A percentile compares a stretch with the other conserved stretches of the same genome.
These are phyloP conservation scores for Claviceps monticola DNA, from an alignment of 2,329 filamentous ascomycete species.

Conservation along the genomic window DNA sequence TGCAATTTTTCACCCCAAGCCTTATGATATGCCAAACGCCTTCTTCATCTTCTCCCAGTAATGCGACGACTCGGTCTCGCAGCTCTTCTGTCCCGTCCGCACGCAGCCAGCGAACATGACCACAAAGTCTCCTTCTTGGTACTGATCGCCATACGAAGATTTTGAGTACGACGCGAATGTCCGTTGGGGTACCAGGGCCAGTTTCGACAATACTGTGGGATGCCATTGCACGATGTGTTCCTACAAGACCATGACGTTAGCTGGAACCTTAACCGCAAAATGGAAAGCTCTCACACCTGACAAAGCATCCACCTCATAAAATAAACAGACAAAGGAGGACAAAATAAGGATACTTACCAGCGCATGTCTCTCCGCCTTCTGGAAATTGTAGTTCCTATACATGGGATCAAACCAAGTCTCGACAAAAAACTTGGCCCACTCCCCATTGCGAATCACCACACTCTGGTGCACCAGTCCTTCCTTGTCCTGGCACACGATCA, in stretches of 20 bases:
- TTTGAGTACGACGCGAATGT: slow-evolving; percentile 66
- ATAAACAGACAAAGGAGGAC: too few species aligned
- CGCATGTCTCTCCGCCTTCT: slow-evolving; percentile 85
- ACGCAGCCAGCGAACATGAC: slow-evolving; percentile 67
- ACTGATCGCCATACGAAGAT: slow-evolving; percentile 44
- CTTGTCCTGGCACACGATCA: slow-evolving; percentile 74
- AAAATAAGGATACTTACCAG: slow-evolving; percentile 42
- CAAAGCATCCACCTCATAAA: too few species aligned
- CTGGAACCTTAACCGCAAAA: not conserved
- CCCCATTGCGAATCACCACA: slow-evolving; percentile 67
- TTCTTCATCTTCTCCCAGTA: slow-evolving; percentile 34
- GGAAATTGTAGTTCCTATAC: slow-evolving; percentile 89
- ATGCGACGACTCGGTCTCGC: slow-evolving; percentile 53
- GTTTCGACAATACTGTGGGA: slow-evolving; percentile 79
- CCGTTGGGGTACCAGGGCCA: slow-evolving; percentile 80
- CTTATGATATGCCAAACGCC: slow-evolving; percentile 18
- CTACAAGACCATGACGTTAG: slow-evolving; percentile 24
- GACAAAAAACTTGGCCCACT: slow-evolving; percentile 85
- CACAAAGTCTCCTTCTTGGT: slow-evolving; percentile 73
- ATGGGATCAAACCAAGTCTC: slow-evolving; percentile 95
- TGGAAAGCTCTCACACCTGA: too few species aligned
- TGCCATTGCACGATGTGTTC: slow-evolving; percentile 94
- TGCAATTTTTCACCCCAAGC: not conserved
- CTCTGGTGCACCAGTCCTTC: slow-evolving; percentile 65
- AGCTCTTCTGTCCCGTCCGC: slow-evolving; percentile 41